Evolutionary conservation across 73 alveolate genomes (phyloP).

Genomic region (Stentor roeselii): DNA sequence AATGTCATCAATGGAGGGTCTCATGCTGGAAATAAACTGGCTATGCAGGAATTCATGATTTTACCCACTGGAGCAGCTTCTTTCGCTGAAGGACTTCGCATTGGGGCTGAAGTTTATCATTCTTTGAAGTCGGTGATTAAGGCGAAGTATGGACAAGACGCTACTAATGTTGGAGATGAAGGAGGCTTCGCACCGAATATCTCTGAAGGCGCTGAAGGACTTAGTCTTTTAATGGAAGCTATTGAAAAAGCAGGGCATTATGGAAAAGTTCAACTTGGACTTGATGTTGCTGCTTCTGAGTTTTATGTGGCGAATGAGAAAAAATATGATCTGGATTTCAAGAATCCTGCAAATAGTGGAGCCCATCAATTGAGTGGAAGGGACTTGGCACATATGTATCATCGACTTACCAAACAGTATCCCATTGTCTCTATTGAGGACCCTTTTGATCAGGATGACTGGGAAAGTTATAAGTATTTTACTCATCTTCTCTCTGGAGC

Average conservation of each 20-base stretch:
- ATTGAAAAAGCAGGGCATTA: slow-evolving; percentile 83
- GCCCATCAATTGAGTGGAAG: slow-evolving; percentile 49
- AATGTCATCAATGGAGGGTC: slow-evolving; percentile 97
- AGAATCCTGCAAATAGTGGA: slow-evolving; percentile 81
- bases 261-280: slow-evolving; percentile 92
- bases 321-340: slow-evolving; percentile 85
- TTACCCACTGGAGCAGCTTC: slow-evolving; percentile 87
- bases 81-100: slow-evolving; percentile 77
- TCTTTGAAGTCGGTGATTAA: slow-evolving; percentile 77
- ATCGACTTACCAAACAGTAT: slow-evolving; percentile 66
- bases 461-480: slow-evolving; percentile 71
- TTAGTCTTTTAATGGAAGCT: slow-evolving; percentile 85
- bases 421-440: slow-evolving; percentile 97
- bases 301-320: slow-evolving; percentile 74
- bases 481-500: slow-evolving; percentile 63
- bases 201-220: slow-evolving; percentile 81
- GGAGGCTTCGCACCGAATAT: slow-evolving; percentile 92
- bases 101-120: slow-evolving; percentile 79
- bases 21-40: slow-evolving; percentile 94
- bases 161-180: slow-evolving; percentile 97
- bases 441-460: slow-evolving; percentile 95
- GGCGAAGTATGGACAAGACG: slow-evolving; percentile 89
- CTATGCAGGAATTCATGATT: slow-evolving; percentile 90
- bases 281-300: slow-evolving; percentile 98
- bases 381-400: slow-evolving; percentile 75